These are phyloP conservation scores for Aspergillus affinis DNA, from an alignment of 495 filamentous ascomycete species.

Conservation along the genomic window DNA sequence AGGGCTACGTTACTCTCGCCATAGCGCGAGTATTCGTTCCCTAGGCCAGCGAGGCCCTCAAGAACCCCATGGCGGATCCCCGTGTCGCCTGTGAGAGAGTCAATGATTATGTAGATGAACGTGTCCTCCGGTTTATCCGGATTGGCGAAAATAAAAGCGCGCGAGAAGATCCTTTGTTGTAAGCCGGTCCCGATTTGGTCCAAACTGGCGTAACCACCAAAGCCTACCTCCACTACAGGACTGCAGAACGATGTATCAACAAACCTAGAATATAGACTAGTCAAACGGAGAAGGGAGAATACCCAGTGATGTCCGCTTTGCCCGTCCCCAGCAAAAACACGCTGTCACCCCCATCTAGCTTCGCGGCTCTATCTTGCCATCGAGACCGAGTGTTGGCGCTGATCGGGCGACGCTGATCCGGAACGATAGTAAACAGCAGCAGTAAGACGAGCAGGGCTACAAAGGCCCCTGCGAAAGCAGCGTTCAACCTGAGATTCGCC, in stretches of 20 bases:
- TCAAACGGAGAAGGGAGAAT: constrained; percentile 20
- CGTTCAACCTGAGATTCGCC: constrained; percentile 29
- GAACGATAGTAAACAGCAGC: constrained; percentile 30
- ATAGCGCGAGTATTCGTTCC: constrained; percentile 70
- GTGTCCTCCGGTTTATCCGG: constrained; percentile 63
- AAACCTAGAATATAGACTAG: constrained; percentile 6
- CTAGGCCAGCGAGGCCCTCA: constrained; percentile 63
- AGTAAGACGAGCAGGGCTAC: constrained; percentile 30
- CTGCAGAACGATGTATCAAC: constrained; percentile 32
- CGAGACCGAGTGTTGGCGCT: constrained; percentile 4
- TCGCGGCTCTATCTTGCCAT: constrained; percentile 22
- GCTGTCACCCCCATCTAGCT: constrained; percentile 31
- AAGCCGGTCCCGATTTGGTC: constrained; percentile 84
- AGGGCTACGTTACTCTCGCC: constrained; percentile 83
- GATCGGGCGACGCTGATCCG: constrained; percentile 16
- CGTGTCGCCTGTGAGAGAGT: constrained; percentile 88
- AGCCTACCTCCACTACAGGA: constrained; percentile 85
- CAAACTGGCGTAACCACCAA: constrained; percentile 93
- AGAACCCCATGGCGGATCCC: constrained; percentile 85
- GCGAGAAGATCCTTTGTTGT: constrained; percentile 84
- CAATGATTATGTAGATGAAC: constrained; percentile 86
- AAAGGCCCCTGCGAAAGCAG: constrained; percentile 25
- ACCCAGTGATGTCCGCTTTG: constrained; percentile 94
- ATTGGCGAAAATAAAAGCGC: constrained; percentile 86
- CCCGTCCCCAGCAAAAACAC: constrained; percentile 86